Evolutionary conservation across 331 rosid genomes (phyloP), one percentile per base, ranked within the genome.

Genomic region (Acacia concinna): DNA sequence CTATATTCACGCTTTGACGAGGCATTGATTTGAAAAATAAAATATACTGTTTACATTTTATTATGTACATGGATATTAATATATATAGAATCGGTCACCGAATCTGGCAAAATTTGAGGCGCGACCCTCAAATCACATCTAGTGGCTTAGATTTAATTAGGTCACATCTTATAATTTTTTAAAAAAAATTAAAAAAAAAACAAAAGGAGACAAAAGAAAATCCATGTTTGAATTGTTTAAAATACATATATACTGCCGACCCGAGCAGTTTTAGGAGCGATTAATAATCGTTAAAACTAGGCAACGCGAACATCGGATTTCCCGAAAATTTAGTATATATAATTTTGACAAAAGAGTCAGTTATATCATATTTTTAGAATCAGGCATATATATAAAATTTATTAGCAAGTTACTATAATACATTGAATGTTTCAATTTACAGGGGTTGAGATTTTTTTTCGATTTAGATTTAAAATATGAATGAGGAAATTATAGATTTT

Each of bases 141-240:
- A 37, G 85, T 70, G 91, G 82, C 54, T 11, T 8, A 73, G 3
- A 78, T 79, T 69, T 15, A 38, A 40, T 27, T 0, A 4, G 78
- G 79, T 12, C 84, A 81, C 79, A 66, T 20, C 51, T 32, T 18
- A 35, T 15, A 15, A n/a, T 75, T 23, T 52, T 52, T n/a, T 5
- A 6, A 51, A 49, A 25, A 3, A 11, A 1, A 6, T 9, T 10
- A 18, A 32, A 15, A 37, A 37, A n/a, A 11, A 20, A 65, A 21
- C 5, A 54, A 25, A 54, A 54, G 52, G 75, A 51, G 84, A 84
- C 83, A 74, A 79, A 76, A 54, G 23, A 77, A 68, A 74, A 79
- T 78, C 83, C 74, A 83, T 44, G 46, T 71, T 78, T 79, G 84
- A 76, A 87, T 68, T 85, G 72, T 82, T 60, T 62, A 12, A 40